Evolutionary conservation across 768 basidiomycete species (phyloP), one percentile per base, ranked within the genome.

Genomic region (Mrakia blollopis): DNA sequence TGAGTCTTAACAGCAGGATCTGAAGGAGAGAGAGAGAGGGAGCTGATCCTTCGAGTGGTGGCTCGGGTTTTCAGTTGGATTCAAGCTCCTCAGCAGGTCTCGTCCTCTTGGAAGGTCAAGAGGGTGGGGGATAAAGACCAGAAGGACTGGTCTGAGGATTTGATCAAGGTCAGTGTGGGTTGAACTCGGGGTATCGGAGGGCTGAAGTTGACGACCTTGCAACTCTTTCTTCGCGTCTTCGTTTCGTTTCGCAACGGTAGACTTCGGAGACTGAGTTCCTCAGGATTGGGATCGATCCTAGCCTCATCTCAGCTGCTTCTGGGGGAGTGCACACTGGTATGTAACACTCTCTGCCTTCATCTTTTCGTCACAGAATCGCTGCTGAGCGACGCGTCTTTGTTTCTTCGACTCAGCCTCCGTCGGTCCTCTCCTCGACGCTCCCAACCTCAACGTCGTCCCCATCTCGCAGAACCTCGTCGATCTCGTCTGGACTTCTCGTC

Each of bases 381-480:
- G 23, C 57, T 18, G 30, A n/a, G 4, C 52, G n/a, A 23, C 1
- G n/a, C n/a, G n/a, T 16, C 16, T 18, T 41, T 50, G 25, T 21
- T n/a, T 16, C 35, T 28, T 37, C 25, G 2, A 16, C 28, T 13
- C 50, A 75, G 73, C 73, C 25, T 70, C 77, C 5, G 61, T 78
- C 57, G 60, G 18, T 2, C 11, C 73, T 25, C 67, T 78, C 10
- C 57, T 78, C 25, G 67, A 54, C 11, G 76, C 76, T 23, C n/a
- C 60, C 18, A 67, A 73, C 57, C 67, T 78, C 25, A 9, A 16
- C 60, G 52, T 78, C 50, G 47, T 74, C 8, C 68, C 77, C 2
- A 30, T 94, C 23, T 70, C 79, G 0, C 80, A 84, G 0, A 98
- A 99, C 81, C 87, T 91, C 4, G 89, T 98, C 7, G 94, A 96